Evolutionary conservation across 1,284 basidiomycete species (phyloP).

Genomic region (Earliella scabrosa): DNA sequence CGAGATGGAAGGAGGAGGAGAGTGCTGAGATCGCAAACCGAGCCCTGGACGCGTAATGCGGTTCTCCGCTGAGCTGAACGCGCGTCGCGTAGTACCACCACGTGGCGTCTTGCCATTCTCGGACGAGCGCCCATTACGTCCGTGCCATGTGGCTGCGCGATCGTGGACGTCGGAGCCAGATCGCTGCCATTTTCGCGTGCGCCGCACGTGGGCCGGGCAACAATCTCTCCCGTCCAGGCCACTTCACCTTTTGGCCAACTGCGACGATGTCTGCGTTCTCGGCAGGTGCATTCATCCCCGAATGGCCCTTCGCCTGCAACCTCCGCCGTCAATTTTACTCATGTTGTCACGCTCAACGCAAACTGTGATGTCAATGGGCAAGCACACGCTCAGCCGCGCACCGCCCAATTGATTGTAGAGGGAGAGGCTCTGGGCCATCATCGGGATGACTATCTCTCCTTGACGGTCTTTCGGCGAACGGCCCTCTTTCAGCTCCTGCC

Average conservation of each 20-base stretch:
- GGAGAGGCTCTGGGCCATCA: background rate
- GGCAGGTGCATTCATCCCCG: background rate
- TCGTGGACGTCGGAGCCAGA: no score
- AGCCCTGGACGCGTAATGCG: conserved; percentile 26
- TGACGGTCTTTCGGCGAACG: background rate
- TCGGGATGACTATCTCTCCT: background rate
- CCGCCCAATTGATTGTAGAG: background rate
- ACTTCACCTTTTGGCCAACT: background rate
- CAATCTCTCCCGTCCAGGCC: background rate
- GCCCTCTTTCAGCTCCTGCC: background rate
- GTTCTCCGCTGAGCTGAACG: conserved; percentile 20
- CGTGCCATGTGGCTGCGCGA: no score
- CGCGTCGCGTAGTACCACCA: conserved; percentile 17
- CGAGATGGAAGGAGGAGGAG: conserved; percentile 10
- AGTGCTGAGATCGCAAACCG: conserved; percentile 15
- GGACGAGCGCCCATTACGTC: no score
- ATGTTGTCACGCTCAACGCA: no score
- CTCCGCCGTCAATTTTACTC: no score
- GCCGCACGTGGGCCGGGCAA: conserved; percentile 8
- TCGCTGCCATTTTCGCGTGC: no score
- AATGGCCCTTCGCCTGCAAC: background rate
- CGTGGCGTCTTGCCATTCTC: no score
- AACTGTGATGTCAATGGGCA: background rate
- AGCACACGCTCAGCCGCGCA: no score
- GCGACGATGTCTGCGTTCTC: conserved; percentile 2